Evolutionary conservation across 2,329 filamentous ascomycete species (phyloP).

Genomic region (Byssothecium circinans): DNA sequence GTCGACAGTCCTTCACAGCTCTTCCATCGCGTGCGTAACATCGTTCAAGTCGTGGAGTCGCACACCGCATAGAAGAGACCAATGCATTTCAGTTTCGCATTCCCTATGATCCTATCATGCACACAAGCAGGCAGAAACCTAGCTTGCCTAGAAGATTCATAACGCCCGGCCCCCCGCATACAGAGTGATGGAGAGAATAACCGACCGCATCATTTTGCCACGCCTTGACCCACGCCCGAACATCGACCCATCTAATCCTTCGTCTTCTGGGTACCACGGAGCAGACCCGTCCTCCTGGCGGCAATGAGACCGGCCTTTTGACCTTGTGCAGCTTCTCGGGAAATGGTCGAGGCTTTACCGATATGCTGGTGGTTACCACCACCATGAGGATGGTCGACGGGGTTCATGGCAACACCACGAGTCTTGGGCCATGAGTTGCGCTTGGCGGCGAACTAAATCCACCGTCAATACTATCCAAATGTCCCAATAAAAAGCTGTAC

Average conservation of each 20-base stretch:
- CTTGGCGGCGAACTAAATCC: constrained; percentile 86
- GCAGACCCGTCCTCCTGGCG: constrained; percentile 98
- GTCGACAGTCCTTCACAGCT: not conserved
- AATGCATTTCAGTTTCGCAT: constrained; percentile 44
- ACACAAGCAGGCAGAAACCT: constrained; percentile 35
- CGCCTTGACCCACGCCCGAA: constrained; percentile 30
- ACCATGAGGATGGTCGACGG: constrained; percentile 84
- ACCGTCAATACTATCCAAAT: constrained; percentile 1
- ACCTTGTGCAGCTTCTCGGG: constrained; percentile 94
- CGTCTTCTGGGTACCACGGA: constrained; percentile 99
- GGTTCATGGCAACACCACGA: constrained; percentile 99
- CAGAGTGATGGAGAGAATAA: constrained; percentile 42
- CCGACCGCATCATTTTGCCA: constrained; percentile 39
- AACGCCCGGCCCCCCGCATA: constrained; percentile 44
- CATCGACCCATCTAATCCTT: constrained; percentile 67
- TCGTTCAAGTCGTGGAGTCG: constrained; percentile 3
- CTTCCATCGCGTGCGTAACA: not conserved
- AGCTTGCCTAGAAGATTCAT: constrained; percentile 37
- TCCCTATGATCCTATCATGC: constrained; percentile 42
- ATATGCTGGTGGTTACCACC: constrained; percentile 99
- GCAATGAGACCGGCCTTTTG: constrained; percentile 99
- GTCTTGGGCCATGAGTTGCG: constrained; percentile 99
- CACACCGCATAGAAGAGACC: constrained; percentile 28
- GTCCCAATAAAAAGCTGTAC: not conserved
- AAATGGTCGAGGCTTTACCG: constrained; percentile 99